These are phyloP conservation scores for Cladophialophora immunda DNA, from an alignment of 2,329 filamentous ascomycete species.

Conservation along the genomic window DNA sequence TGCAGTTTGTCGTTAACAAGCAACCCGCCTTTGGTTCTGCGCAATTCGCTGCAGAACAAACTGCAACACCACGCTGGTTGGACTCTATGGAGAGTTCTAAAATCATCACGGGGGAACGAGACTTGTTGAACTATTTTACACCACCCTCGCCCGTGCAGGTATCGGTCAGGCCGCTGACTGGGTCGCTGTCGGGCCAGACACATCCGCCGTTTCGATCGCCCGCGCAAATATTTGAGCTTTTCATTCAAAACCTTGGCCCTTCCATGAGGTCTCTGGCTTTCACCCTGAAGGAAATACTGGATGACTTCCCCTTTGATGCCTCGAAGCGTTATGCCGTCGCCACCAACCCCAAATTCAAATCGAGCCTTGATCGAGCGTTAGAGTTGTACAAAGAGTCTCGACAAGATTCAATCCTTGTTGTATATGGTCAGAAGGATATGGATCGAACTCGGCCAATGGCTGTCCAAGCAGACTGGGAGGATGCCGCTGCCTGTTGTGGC, in stretches of 20 bases:
- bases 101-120: constrained; percentile 11
- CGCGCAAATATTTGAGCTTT: constrained; percentile 88
- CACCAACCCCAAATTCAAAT: constrained; percentile 80
- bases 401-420: constrained; percentile 75
- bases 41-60: constrained; percentile 34
- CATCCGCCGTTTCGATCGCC: constrained; percentile 62
- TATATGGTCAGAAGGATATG: constrained; percentile 83
- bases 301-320: constrained; percentile 82
- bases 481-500: constrained; percentile 96
- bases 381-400: constrained; percentile 79
- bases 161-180: constrained; percentile 64
- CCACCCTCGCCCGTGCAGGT: constrained; percentile 35
- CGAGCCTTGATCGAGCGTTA: constrained; percentile 82
- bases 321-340: constrained; percentile 73
- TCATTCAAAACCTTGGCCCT: constrained; percentile 86
- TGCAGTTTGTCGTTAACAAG: constrained; percentile 84
- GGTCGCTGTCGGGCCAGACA: constrained; percentile 24
- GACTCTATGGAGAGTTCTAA: constrained; percentile 24
- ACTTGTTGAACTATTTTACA: constrained; percentile 19
- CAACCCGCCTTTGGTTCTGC: constrained; percentile 57
- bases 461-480: constrained; percentile 91
- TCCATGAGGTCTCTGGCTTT: constrained; percentile 97
- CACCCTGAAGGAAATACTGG: constrained; percentile 86
- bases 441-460: constrained; percentile 73
- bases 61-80: constrained; percentile 33